Percentiles rank a stretch among this genome's conserved stretches.
Conservation (phyloP, 2,329 filamentous ascomycete genomes). For the Aspergillus phoenicis region DNA sequence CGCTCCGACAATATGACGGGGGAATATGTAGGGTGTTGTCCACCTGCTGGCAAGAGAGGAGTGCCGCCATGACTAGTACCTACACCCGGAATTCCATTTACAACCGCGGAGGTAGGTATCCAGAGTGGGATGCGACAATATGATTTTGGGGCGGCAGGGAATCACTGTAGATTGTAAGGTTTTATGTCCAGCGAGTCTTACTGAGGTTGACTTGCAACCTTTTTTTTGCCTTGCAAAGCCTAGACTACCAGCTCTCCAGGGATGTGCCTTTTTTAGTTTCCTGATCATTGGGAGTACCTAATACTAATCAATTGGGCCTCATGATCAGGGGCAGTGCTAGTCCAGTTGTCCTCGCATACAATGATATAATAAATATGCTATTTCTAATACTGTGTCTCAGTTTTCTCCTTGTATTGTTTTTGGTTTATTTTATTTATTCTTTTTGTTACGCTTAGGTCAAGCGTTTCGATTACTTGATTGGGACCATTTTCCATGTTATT, state of each 20-base stretch:
- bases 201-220: background rate
- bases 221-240: background rate
- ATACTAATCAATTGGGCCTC: background rate
- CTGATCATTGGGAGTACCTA: background rate
- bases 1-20: constrained; percentile 39
- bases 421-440: background rate
- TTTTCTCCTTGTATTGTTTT: background rate
- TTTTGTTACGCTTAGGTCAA: background rate
- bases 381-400: background rate
- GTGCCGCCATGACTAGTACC: constrained; percentile 31
- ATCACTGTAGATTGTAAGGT: background rate
- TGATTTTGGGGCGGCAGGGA: background rate
- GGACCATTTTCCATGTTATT: too few species aligned
- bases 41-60: constrained; percentile 33
- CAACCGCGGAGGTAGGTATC: constrained; percentile 14
- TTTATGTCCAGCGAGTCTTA: background rate
- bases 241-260: background rate
- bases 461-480: too few species aligned
- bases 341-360: background rate
- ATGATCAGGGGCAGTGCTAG: background rate
- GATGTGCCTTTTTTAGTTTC: background rate
- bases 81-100: constrained; percentile 24
- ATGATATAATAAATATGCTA: background rate
- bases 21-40: constrained; percentile 41
- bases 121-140: background rate